phyloP scores from a whole-genome alignment of 2,329 filamentous ascomycete species.

The Shiraia sp. region DNA sequence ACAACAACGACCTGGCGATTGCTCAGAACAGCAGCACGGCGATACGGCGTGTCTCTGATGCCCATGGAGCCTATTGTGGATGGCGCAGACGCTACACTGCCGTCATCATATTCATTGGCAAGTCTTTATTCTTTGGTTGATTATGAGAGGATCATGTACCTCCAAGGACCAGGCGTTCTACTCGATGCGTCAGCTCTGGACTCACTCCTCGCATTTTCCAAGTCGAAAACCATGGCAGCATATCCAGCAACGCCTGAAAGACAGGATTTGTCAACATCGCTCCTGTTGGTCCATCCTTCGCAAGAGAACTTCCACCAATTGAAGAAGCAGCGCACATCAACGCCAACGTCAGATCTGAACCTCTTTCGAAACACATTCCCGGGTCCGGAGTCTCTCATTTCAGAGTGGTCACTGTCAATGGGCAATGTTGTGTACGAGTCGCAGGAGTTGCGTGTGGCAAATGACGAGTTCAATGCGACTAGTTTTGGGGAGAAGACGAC shows the following conservation, averaged over 20 bases:
- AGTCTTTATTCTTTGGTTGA: conserved; percentile 50
- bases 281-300: conserved; percentile 45
- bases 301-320: conserved; percentile 36
- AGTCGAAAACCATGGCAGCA: conserved; percentile 41
- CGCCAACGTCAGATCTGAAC: conserved; percentile 33
- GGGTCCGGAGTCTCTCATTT: conserved; percentile 39
- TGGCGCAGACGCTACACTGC: conserved; percentile 34
- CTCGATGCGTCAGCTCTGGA: conserved; percentile 54
- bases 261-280: conserved; percentile 39
- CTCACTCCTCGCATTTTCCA: conserved; percentile 47
- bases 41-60: conserved; percentile 51
- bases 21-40: conserved; percentile 50
- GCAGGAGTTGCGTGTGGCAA: conserved; percentile 29
- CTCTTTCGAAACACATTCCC: conserved; percentile 40
- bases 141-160: conserved; percentile 51
- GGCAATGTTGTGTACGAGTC: conserved; percentile 46
- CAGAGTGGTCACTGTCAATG: conserved; percentile 44
- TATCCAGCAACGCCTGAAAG: conserved; percentile 37
- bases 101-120: conserved; percentile 50
- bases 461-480: conserved; percentile 50
- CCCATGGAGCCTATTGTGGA: conserved; percentile 48
- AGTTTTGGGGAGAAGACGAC: conserved; percentile 48
- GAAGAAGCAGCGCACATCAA: conserved; percentile 28
- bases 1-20: conserved; percentile 50
- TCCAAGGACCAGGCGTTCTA: conserved; percentile 51